These are phyloP conservation scores for Starmera caribaea DNA, from an alignment of 805 yeast species.

Conservation along the genomic window DNA sequence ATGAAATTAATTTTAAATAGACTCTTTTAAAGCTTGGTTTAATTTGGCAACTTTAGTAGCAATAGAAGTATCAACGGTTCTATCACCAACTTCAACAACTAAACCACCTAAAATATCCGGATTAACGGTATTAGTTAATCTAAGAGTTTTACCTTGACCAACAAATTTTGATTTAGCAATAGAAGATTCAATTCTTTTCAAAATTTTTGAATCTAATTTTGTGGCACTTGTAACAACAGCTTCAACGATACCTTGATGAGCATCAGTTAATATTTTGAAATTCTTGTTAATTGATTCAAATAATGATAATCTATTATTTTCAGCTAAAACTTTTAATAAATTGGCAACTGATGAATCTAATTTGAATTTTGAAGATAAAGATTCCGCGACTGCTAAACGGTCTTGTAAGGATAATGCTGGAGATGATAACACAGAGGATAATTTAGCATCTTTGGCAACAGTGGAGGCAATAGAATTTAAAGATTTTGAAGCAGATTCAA, in stretches of 20 bases:
- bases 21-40: conserved; percentile 80
- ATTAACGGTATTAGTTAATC: conserved; percentile 72
- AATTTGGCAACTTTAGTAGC: conserved; percentile 77
- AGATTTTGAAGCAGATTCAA: conserved; percentile 61
- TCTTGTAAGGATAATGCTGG: conserved; percentile 77
- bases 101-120: conserved; percentile 94
- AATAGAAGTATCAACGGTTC: conserved; percentile 89
- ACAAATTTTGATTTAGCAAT: conserved; percentile 71
- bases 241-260: conserved; percentile 85
- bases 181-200: conserved; percentile 71
- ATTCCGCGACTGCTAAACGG: conserved; percentile 59
- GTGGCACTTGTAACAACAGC: conserved; percentile 86
- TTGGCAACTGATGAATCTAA: conserved; percentile 69
- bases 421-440: conserved; percentile 54
- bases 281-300: conserved; percentile 57
- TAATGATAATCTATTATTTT: conserved; percentile 83
- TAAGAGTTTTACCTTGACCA: conserved; percentile 78
- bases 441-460: conserved; percentile 53
- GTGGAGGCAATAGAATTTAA: conserved; percentile 48
- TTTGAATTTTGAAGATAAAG: conserved; percentile 33
- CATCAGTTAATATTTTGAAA: conserved; percentile 73
- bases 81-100: conserved; percentile 92
- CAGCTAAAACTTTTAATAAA: conserved; percentile 78
- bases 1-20: conserved; percentile 42
- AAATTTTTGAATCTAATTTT: conserved; percentile 72